These are phyloP conservation scores for Phytophthora capsici DNA, from an alignment of 352 stramenopile species.

Conservation along the genomic window DNA sequence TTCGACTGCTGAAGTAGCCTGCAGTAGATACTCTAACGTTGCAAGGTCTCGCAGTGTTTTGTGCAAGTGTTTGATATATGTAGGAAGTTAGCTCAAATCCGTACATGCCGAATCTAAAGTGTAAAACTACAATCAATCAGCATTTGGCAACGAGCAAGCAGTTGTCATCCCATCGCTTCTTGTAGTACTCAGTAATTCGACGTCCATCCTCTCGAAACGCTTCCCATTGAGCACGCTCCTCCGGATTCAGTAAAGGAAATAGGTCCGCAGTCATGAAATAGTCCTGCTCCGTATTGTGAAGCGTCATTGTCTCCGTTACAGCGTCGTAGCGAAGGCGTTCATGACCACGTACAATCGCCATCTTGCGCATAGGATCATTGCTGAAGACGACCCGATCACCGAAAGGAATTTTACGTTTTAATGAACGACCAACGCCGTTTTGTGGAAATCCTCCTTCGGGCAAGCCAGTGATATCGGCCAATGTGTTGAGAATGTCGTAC, in stretches of 20 bases:
- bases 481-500: conserved; percentile 19
- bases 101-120: no score
- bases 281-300: conserved; percentile 42
- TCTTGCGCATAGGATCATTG: conserved; percentile 3
- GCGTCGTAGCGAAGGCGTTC: conserved; percentile 45
- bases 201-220: conserved; percentile 24
- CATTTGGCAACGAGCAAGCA: conserved; percentile 17
- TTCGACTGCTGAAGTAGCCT: no score
- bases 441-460: conserved; percentile 5
- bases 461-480: conserved; percentile 8
- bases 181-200: conserved; percentile 52
- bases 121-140: no score
- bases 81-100: no score
- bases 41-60: no score
- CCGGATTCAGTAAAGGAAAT: conserved; percentile 17
- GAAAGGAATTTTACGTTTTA: conserved; percentile 11
- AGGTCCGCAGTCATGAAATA: conserved; percentile 41
- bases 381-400: conserved; percentile 1
- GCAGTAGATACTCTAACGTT: no score
- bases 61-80: no score
- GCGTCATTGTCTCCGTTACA: conserved; percentile 22
- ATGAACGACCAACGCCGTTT: conserved; percentile 5
- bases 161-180: conserved; percentile 42
- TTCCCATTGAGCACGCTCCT: conserved; percentile 17
- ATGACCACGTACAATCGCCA: conserved; percentile 24